phyloP scores from a whole-genome alignment of 176 grass and related monocot genomes.

The Rhynchospora tenuis region DNA sequence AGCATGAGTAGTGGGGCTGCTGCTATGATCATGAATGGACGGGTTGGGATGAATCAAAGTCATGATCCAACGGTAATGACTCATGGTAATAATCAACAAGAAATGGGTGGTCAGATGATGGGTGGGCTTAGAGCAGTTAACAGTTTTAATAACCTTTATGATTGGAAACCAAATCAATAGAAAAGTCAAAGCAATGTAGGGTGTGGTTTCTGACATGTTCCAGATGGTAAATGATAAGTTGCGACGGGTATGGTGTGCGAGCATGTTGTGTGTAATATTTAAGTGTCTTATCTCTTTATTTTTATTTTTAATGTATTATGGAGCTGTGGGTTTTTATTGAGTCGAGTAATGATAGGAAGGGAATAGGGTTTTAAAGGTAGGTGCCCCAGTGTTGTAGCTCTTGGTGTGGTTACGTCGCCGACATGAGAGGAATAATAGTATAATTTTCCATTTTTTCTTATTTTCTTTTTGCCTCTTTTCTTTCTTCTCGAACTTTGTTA shows the following conservation, averaged over 20 bases:
- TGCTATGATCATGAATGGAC: slow-evolving; percentile 58
- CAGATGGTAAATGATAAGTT: slow-evolving; percentile 16
- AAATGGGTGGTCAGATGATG: slow-evolving; percentile 72
- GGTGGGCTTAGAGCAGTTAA: slow-evolving; percentile 62
- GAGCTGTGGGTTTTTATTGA: slow-evolving; percentile 19
- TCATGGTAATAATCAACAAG: slow-evolving; percentile 69
- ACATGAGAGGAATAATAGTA: slow-evolving; percentile 21
- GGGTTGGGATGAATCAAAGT: slow-evolving; percentile 58
- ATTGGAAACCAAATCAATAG: slow-evolving; percentile 91
- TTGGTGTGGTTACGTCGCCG: not conserved
- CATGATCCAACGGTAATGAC: slow-evolving; percentile 60
- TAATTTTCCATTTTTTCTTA: slow-evolving; percentile 5
- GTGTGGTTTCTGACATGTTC: slow-evolving; percentile 13
- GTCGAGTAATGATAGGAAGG: slow-evolving; percentile 22
- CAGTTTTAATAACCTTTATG: slow-evolving; percentile 89
- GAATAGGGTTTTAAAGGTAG: slow-evolving; percentile 22
- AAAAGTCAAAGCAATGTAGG: slow-evolving; percentile 11
- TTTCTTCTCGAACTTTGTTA: slow-evolving; percentile 11
- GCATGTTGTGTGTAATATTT: slow-evolving; percentile 23
- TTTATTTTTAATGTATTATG: slow-evolving; percentile 19
- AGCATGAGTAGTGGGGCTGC: slow-evolving; percentile 43
- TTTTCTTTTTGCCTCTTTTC: not conserved
- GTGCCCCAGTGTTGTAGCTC: slow-evolving; percentile 17
- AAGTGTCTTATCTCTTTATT: slow-evolving; percentile 18
- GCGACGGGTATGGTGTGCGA: slow-evolving; percentile 12